phyloP scores from a whole-genome alignment of 169 alveolate genomes.

The Plasmodium gaboni region DNA sequence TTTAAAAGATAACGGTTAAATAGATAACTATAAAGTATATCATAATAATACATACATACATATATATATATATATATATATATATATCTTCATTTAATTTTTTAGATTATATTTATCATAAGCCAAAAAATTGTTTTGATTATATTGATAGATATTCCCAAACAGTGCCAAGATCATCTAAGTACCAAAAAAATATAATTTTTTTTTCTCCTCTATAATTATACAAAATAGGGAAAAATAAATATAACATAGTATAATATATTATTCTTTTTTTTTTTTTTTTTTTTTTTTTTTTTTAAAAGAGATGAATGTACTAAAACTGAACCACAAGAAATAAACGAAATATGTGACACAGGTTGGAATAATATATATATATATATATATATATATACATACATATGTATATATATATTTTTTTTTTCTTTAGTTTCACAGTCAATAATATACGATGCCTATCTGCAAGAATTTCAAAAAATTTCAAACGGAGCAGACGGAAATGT shows the following conservation, averaged over 20 bases:
- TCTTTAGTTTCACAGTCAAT: slow-evolving; percentile 58
- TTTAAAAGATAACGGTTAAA: slow-evolving; percentile 50
- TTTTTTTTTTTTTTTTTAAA: slow-evolving; percentile 1
- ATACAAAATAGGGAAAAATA: not conserved
- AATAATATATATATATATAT: not conserved
- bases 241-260: not conserved
- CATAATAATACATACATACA: not conserved
- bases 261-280: no score
- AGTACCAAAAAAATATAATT: slow-evolving; percentile 21
- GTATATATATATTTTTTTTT: not conserved
- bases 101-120: slow-evolving; percentile 46
- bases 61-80: no score
- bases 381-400: not conserved
- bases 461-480: slow-evolving; percentile 27
- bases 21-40: not conserved
- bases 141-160: slow-evolving; percentile 60
- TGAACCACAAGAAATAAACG: slow-evolving; percentile 71
- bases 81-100: not conserved
- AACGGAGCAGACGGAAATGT: slow-evolving; percentile 26
- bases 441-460: slow-evolving; percentile 63
- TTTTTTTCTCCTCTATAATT: slow-evolving; percentile 3
- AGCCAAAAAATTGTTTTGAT: slow-evolving; percentile 62
- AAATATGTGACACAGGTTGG: slow-evolving; percentile 74
- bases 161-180: slow-evolving; percentile 53
- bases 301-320: slow-evolving; percentile 74